Conservation (phyloP, 2,329 filamentous ascomycete species). For the Sarocladiaceae sp. region DNA sequence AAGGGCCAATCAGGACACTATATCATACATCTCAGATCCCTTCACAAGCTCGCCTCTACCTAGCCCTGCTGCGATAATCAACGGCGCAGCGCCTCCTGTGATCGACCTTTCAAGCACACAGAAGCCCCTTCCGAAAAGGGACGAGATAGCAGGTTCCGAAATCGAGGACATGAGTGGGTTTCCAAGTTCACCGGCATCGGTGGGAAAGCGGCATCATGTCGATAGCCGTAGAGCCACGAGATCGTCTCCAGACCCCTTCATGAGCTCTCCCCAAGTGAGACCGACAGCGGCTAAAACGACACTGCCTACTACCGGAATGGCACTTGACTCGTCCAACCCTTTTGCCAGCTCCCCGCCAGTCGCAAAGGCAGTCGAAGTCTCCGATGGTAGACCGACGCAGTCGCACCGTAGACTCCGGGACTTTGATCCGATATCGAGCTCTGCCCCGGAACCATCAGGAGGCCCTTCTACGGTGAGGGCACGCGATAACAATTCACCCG, state of each 20-base stretch:
- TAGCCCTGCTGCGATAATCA: no score
- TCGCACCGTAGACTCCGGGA: constrained; percentile 9
- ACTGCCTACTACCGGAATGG: not conserved
- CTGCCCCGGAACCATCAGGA: constrained; percentile 38
- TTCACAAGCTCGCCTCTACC: constrained; percentile 11
- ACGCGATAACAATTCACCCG: constrained; percentile 26
- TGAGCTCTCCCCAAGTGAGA: constrained; percentile 24
- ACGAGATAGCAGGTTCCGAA: constrained; percentile 9
- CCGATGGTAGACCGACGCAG: not conserved
- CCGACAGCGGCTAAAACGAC: not conserved
- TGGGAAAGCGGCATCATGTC: not conserved
- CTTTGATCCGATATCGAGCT: constrained; percentile 45
- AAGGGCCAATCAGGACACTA: not conserved
- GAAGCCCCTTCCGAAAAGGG: not conserved
- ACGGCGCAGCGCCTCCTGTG: not conserved
- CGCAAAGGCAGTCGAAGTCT: not conserved
- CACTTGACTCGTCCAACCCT: constrained; percentile 13
- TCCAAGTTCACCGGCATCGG: not conserved
- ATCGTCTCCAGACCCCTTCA: constrained; percentile 27
- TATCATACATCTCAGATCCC: not conserved
- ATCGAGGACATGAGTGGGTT: not conserved
- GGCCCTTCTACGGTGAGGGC: no score
- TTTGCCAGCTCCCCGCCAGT: constrained; percentile 13
- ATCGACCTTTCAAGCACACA: not conserved
- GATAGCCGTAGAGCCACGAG: not conserved